phyloP scores from a whole-genome alignment of 176 grass and related monocot species.

The Carex cristatella region DNA sequence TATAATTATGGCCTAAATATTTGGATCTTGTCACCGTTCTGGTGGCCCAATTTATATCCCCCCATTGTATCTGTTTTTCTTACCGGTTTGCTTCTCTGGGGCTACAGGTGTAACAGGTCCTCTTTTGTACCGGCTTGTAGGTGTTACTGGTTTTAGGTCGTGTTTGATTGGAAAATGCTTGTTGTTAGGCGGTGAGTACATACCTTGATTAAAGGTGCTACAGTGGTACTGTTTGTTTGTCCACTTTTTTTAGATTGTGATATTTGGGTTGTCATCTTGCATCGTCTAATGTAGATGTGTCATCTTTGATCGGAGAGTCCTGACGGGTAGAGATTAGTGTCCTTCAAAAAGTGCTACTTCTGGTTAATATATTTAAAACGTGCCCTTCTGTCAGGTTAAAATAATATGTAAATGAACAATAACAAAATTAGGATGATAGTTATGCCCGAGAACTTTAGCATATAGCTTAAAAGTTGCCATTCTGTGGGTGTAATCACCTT shows the following conservation, averaged over 20 bases:
- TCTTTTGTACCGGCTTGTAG: background rate
- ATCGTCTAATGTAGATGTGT: background rate
- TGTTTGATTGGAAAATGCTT: background rate
- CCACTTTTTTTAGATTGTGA: background rate
- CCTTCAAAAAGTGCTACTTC: background rate
- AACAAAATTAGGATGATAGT: background rate
- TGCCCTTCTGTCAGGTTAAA: background rate
- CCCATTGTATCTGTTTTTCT: background rate
- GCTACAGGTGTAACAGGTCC: background rate
- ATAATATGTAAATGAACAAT: background rate
- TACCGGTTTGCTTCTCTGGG: background rate
- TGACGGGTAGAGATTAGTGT: background rate
- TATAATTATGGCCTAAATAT: slow-evolving; percentile 17
- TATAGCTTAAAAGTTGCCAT: too few species aligned
- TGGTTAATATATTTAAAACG: background rate
- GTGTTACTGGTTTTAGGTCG: background rate
- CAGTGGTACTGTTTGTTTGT: background rate
- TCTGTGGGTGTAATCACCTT: too few species aligned
- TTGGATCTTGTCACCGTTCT: slow-evolving; percentile 23
- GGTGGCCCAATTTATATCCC: slow-evolving; percentile 11
- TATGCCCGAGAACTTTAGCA: background rate
- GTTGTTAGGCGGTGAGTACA: background rate
- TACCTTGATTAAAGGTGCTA: background rate
- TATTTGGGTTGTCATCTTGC: background rate
- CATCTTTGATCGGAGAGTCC: background rate